Conservation (phyloP, 345 rosid species). For the Clarkia xantiana region DNA sequence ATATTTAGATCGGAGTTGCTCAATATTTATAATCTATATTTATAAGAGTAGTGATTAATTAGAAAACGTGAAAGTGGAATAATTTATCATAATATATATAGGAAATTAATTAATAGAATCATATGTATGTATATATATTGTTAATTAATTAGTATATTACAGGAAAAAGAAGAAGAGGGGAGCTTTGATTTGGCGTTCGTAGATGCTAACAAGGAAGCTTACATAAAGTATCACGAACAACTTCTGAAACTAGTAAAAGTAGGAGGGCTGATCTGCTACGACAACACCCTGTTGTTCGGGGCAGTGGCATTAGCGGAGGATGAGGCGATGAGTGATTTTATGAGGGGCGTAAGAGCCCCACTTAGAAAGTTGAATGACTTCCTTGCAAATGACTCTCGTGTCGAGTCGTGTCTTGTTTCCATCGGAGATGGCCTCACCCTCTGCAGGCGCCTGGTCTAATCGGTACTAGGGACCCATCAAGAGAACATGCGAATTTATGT, state of each 20-base stretch:
- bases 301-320: slow-evolving; percentile 10
- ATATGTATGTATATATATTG: too few species aligned
- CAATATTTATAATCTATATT: too few species aligned
- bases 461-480: too few species aligned
- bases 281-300: slow-evolving; percentile 21
- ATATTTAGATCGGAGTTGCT: too few species aligned
- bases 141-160: too few species aligned
- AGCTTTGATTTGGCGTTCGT: slow-evolving; percentile 19
- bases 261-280: slow-evolving; percentile 23
- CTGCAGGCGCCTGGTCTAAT: slow-evolving; percentile 11
- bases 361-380: slow-evolving; percentile 12
- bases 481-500: too few species aligned
- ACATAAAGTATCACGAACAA: slow-evolving; percentile 18
- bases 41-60: too few species aligned
- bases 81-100: too few species aligned
- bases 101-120: too few species aligned
- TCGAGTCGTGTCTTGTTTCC: slow-evolving; percentile 15
- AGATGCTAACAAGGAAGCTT: slow-evolving; percentile 18
- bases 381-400: slow-evolving; percentile 14
- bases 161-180: slow-evolving; percentile 3
- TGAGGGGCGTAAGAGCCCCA: neutral
- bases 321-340: slow-evolving; percentile 3
- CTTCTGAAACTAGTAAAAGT: slow-evolving; percentile 17
- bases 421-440: slow-evolving; percentile 23
- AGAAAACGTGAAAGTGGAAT: too few species aligned